A percentile compares a stretch with the other conserved stretches of the same genome.
phyloP scores from a whole-genome alignment of 768 basidiomycete genomes.

The Tylopilus vinaceipallidus region DNA sequence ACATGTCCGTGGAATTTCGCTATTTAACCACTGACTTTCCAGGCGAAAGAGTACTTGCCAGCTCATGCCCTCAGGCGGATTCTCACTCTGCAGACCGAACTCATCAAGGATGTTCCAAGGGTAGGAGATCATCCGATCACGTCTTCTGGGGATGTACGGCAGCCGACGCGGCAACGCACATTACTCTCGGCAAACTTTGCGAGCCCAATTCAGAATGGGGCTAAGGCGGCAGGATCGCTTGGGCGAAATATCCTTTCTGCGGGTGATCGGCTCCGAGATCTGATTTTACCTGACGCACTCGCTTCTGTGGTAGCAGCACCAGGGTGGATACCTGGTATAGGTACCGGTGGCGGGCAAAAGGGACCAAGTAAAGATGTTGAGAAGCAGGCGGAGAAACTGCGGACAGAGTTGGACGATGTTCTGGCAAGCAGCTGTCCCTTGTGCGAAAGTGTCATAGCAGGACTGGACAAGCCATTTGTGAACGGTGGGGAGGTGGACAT shows the following conservation, averaged over 20 bases:
- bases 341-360: conserved; percentile 44
- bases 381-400: conserved; percentile 67
- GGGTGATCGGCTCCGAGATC: conserved; percentile 84
- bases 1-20: not conserved
- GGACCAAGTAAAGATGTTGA: conserved; percentile 46
- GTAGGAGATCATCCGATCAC: conserved; percentile 33
- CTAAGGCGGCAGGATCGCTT: conserved; percentile 62
- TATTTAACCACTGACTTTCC: conserved; percentile 4
- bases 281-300: conserved; percentile 92
- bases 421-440: conserved; percentile 88
- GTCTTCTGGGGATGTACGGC: conserved; percentile 38
- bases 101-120: conserved; percentile 55
- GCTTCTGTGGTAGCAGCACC: conserved; percentile 80
- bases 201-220: conserved; percentile 58
- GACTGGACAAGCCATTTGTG: conserved; percentile 86
- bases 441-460: conserved; percentile 86
- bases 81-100: conserved; percentile 78
- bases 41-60: conserved; percentile 93
- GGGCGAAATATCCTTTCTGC: conserved; percentile 84
- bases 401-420: conserved; percentile 85
- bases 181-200: conserved; percentile 75
- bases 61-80: conserved; percentile 81
- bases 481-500: conserved; percentile 73
- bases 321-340: conserved; percentile 73
- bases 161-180: conserved; percentile 55